A percentile compares a stretch with the other conserved stretches of the same genome.
These are phyloP conservation scores for Colletotrichum godetiae DNA, from an alignment of 2,329 filamentous ascomycete genomes.

Conservation along the genomic window DNA sequence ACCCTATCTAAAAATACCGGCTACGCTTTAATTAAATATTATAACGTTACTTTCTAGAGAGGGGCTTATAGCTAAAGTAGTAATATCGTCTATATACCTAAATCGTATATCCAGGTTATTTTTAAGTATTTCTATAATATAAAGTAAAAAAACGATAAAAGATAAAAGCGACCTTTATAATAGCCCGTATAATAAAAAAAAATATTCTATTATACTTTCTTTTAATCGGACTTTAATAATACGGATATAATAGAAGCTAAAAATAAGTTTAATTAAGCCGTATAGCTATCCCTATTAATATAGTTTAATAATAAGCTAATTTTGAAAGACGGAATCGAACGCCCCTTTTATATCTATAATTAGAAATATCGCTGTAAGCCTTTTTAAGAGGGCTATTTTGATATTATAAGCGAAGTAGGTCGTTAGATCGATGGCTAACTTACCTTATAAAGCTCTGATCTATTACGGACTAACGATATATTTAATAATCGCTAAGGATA, in stretches of 20 bases:
- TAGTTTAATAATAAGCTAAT: neutral
- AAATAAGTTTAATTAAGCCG: neutral
- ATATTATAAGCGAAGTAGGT: conserved; percentile 15
- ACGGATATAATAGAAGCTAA: neutral
- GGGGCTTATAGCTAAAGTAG: neutral
- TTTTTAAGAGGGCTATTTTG: conserved; percentile 8
- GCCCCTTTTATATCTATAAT: conserved; percentile 23
- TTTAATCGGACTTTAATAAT: neutral
- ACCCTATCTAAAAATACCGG: neutral
- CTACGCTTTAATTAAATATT: neutral
- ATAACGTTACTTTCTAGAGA: neutral
- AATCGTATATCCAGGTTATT: neutral
- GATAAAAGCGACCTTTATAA: conserved; percentile 18
- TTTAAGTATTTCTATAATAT: conserved; percentile 5
- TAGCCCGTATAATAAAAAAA: neutral
- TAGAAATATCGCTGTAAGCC: neutral
- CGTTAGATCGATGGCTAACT: conserved; percentile 11
- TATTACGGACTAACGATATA: conserved; percentile 17
- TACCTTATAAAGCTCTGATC: conserved; percentile 8
- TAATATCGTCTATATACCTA: neutral
- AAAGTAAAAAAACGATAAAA: conserved; percentile 14
- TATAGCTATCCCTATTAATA: conserved; percentile 8
- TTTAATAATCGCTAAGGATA: neutral
- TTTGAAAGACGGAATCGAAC: conserved; percentile 12
- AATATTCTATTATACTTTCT: neutral